Base-by-base conservation (phyloP, 2,329 filamentous ascomycete species). In the Dothidotthia symphoricarpi region DNA sequence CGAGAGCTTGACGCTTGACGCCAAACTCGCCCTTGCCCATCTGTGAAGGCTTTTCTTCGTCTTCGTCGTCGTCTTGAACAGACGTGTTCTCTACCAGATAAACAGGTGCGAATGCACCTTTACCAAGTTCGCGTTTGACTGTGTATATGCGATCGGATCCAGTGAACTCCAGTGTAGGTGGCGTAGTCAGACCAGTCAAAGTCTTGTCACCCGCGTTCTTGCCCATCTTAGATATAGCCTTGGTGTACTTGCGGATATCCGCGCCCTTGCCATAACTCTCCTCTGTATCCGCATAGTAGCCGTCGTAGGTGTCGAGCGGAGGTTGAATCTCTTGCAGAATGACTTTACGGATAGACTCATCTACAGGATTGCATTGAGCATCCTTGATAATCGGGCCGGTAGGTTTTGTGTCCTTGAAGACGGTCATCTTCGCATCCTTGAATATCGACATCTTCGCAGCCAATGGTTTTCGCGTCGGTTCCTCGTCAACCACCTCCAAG, bases 91-190 rank as follows among this genome's bases (percentile, higher is more conserved):
- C 88, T 6, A 90, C 84, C 0, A 98, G 79, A 62, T 96, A 98
- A 3, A 98, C 93, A 0, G 93, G 91, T 0, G 91, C 93, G 67
- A 94, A 98, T 1, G 93, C 93, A 7, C 93, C 93, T 17, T 89
- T 87, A 1, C 93, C 93, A 10, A 98, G 80, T 63, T 97, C 89
- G 33, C 84, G 81, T 59, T 85, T 88, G 39, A 97, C 69, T 1
- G 80, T 84, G 66, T 96, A 98, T 28, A 76, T 78, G 26, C 82
- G 75, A 15, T 77, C 70, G 2, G 79, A 75, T 26, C 80, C 80
- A 0, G 80, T 75, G 43, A 96, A 86, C 28, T 80, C 73, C 15
- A 97, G 74, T 3, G 78, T 72, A 0, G 87, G 81, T 0, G 81
- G 76, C 28, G 78, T 71, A 1, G 76, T 69, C 2, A 81, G 66